These are phyloP conservation scores for Ophiostoma australiae DNA, from an alignment of 2,329 filamentous ascomycete genomes.

Conservation along the genomic window DNA sequence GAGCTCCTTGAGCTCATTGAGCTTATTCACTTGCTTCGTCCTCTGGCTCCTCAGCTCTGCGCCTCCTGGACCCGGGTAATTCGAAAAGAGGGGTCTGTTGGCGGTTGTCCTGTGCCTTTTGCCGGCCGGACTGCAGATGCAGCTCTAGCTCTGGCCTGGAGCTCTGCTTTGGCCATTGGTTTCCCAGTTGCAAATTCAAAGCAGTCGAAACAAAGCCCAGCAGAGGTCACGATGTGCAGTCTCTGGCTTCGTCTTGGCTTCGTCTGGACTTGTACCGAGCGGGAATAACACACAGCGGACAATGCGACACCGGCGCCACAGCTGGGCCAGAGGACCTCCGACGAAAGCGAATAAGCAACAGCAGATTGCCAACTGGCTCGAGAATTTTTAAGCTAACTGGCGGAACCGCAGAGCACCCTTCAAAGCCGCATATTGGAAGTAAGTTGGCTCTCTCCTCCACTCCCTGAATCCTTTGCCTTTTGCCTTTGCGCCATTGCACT, in stretches of 20 bases:
- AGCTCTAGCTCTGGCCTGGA: neutral
- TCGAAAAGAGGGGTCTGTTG: constrained; percentile 1
- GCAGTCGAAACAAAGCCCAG: neutral
- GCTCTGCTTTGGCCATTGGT: neutral
- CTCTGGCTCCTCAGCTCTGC: neutral
- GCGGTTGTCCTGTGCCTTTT: neutral
- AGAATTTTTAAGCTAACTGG: constrained; percentile 34
- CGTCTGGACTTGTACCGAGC: neutral
- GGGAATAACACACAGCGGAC: neutral
- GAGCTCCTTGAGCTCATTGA: too few relatives aligned
- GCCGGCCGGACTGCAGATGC: neutral
- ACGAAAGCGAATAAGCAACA: constrained; percentile 10
- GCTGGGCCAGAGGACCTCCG: neutral
- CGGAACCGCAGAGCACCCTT: constrained; percentile 55
- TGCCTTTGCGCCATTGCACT: constrained; percentile 6
- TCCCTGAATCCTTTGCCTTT: neutral
- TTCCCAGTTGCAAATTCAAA: neutral
- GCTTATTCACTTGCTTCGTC: neutral
- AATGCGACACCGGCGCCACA: constrained; percentile 10
- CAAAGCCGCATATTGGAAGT: constrained; percentile 63
- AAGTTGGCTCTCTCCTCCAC: constrained; percentile 35
- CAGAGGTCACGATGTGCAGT: neutral
- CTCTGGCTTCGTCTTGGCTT: neutral
- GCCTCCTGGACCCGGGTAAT: constrained; percentile 1
- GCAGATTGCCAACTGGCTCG: neutral